Evolutionary conservation across 2,329 filamentous ascomycete species (phyloP), one percentile per base, ranked within the genome.

Genomic region (Monosporascus sp.): DNA sequence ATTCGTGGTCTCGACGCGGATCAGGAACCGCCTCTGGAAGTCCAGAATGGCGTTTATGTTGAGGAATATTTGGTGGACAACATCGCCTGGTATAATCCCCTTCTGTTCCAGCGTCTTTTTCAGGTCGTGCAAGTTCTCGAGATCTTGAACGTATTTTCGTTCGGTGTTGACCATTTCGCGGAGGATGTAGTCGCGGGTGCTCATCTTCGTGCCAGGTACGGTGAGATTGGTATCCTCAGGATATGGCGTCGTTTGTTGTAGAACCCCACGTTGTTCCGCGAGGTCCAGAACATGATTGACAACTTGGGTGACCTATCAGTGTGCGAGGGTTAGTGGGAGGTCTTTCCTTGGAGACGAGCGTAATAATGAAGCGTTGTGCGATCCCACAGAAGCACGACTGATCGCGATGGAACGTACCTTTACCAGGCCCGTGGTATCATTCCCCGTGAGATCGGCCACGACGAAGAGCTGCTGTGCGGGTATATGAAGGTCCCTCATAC

Each of bases 391-490:
- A 44, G 25, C 5, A 48, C 38, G 44, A 24, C 15, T 20, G 39
- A 44, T 48, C 39, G 20, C 39, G 46, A 54, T 27, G 20, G 47
- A 37, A 67, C 73, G 56, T 68, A 90, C 89, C 82, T 97, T 97
- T 61, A 97, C 91, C 68, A 99, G 97, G 3, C 94, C 94, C 45
- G 90, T 97, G 1, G 94, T 99, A 70, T 97, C 95, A 63, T 92
- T 90, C 51, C 90, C 90, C 71, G 94, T 92, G 46, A 97, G 76
- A 71, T 99, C 93, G 53, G 84, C 89, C 62, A 99, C 88, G 63
- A 96, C 88, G 70, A 97, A 97, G 65, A 90, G 92, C 56, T 96
- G 90, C 47, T 87, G 81, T 5, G 89, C 78, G 2, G 88, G 82
- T 50, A 97, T 88, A 52, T 85, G 83, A 49, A 97, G 78, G 50